Evolutionary conservation across 176 grass and related monocot genomes (phyloP), one percentile per base, ranked within the genome.

Genomic region (Aegilops umbellulata): DNA sequence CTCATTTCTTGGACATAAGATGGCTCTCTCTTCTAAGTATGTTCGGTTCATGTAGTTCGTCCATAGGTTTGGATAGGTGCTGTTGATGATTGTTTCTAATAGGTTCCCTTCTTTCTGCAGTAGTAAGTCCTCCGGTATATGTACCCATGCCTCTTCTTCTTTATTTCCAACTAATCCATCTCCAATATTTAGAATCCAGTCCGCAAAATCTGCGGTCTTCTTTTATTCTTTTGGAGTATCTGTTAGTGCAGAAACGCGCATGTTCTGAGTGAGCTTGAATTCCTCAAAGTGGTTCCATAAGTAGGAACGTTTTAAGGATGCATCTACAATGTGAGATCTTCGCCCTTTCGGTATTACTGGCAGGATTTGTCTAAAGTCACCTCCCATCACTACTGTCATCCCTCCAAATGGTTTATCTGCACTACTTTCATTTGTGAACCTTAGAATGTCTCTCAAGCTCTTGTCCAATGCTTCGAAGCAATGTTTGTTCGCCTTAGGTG

Each of bases 291-390:
- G 12, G 12, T 44, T 7, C 84, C 84, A 86, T 27, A 80, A 53
- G 19, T 80, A 70, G 6, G 76, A 80, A 1, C 19, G 13, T 30
- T 86, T 86, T 22, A 86, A 60, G 3, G 49, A 86, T 2, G 76
- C 65, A 17, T 69, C 60, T 15, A 86, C 23, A 24, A n/a, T 80
- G 10, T 68, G 7, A 25, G 32, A 13, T 3, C 60, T 27, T 38
- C 46, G 29, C 23, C 61, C 46, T 22, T 87, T 77, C 1, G 30
- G 7, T 12, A 87, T 47, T 0, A 87, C 24, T 5, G 61, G 61
- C 1, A 87, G 86, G 14, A 82, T 87, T 58, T 87, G 61, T 9
- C 70, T 13, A n/a, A 87, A 82, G 70, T 82, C 44, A 0, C 85
- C 66, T 42, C 84, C 76, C 42, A 73, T 27, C 4, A 80, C 53